Conservation (phyloP, 768 basidiomycete species). For the Lactifluus hygrophoroides region DNA sequence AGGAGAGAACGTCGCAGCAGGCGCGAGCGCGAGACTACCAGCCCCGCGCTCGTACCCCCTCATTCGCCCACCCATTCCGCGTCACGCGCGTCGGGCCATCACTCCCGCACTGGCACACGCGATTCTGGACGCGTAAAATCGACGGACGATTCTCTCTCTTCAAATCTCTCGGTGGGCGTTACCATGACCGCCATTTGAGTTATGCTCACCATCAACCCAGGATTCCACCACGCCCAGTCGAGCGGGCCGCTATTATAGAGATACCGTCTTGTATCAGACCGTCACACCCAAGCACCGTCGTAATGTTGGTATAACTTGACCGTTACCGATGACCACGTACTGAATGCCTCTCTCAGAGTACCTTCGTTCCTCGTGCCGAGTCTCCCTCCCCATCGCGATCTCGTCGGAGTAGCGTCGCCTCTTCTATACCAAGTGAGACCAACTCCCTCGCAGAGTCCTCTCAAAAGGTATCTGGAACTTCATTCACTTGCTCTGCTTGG, state of each 20-base stretch:
- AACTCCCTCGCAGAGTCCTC: constrained; percentile 19
- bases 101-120: constrained; percentile 53
- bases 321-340: not conserved
- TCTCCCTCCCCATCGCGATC: constrained; percentile 20
- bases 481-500: constrained; percentile 25
- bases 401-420: constrained; percentile 16
- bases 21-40: constrained; percentile 37
- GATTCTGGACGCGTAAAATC: constrained; percentile 31
- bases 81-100: constrained; percentile 40
- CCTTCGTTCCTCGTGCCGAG: constrained; percentile 16
- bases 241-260: constrained; percentile 19
- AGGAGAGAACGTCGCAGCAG: constrained; percentile 41
- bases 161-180: too few species aligned
- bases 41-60: not conserved
- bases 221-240: constrained; percentile 26
- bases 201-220: constrained; percentile 23
- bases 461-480: constrained; percentile 25
- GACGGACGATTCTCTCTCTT: constrained; percentile 4
- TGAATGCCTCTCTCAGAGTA: constrained; percentile 3
- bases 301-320: constrained; percentile 2
- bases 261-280: constrained; percentile 19
- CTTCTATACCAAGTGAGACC: constrained; percentile 18
- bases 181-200: too few species aligned
- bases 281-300: constrained; percentile 14
- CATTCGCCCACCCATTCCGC: constrained; percentile 27